Percentiles rank a stretch among this genome's conserved stretches.
These are phyloP conservation scores for Pseudocercospora crystallina DNA, from an alignment of 2,329 filamentous ascomycete species.

Conservation along the genomic window DNA sequence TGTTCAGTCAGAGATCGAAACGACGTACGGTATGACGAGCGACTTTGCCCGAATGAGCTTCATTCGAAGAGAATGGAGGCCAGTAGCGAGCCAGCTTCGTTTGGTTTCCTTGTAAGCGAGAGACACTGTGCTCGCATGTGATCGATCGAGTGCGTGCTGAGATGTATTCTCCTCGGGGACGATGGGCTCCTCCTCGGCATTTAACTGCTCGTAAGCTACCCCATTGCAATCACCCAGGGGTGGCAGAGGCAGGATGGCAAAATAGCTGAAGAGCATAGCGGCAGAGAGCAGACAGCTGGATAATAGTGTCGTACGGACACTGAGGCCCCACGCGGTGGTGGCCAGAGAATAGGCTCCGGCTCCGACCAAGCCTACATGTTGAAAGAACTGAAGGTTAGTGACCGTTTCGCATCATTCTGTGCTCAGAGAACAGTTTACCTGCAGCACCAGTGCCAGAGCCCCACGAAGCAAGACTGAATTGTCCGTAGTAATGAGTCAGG, in stretches of 20 bases:
- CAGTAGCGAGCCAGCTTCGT: conserved; percentile 3
- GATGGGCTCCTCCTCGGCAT: conserved; percentile 43
- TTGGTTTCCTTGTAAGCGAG: conserved; percentile 18
- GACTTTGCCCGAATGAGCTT: conserved; percentile 54
- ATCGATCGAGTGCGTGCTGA: conserved; percentile 23
- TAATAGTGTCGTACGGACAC: conserved; percentile 71
- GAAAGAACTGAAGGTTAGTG: too few species aligned
- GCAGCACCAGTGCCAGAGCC: conserved; percentile 74
- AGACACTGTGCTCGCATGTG: conserved; percentile 32
- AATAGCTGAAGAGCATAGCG: conserved; percentile 85
- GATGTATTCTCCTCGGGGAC: too few species aligned
- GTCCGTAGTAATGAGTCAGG: conserved; percentile 89
- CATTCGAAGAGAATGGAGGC: conserved; percentile 23
- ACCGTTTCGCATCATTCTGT: too few species aligned
- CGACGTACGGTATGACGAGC: conserved; percentile 6
- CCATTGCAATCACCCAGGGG: conserved; percentile 55
- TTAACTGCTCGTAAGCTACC: conserved; percentile 56
- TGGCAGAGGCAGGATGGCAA: conserved; percentile 70
- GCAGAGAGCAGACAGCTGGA: conserved; percentile 75
- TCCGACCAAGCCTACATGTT: conserved; percentile 59
- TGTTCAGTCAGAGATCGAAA: too few species aligned
- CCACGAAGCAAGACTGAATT: conserved; percentile 85
- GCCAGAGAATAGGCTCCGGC: conserved; percentile 84
- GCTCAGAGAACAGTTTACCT: background rate
- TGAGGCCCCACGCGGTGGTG: conserved; percentile 76